Percentiles rank a stretch among this genome's conserved stretches.
Conservation (phyloP, 805 yeast species). For the Candida dajiaensis region DNA sequence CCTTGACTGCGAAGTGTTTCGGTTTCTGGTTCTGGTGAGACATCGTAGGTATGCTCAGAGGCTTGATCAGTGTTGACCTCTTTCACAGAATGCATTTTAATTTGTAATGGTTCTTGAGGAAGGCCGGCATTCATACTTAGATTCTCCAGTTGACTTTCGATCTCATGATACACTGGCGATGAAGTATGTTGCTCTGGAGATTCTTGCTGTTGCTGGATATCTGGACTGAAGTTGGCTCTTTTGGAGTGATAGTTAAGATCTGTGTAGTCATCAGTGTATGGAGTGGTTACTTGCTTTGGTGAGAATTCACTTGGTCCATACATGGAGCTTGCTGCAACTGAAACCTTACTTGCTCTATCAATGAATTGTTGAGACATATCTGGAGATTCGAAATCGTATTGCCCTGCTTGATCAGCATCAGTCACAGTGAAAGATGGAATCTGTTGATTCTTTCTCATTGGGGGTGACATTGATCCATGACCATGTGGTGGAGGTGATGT, state of each 20-base stretch:
- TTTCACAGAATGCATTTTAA: constrained; percentile 13
- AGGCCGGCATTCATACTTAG: constrained; percentile 6
- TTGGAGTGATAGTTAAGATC: not conserved
- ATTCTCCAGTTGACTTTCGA: constrained; percentile 16
- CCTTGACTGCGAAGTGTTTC: not conserved
- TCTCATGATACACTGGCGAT: constrained; percentile 9
- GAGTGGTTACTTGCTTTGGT: constrained; percentile 1
- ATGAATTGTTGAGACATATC: not conserved
- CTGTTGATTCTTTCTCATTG: not conserved
- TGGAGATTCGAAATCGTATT: not conserved
- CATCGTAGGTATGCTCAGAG: not conserved
- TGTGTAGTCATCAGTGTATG: not conserved
- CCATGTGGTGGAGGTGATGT: not conserved
- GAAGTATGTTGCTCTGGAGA: not conserved
- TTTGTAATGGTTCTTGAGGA: constrained; percentile 6
- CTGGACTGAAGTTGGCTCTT: not conserved
- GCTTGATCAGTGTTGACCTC: constrained; percentile 2
- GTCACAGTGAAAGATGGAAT: constrained; percentile 9
- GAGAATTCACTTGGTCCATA: constrained; percentile 5
- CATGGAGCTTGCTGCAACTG: constrained; percentile 9
- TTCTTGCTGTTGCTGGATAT: not conserved
- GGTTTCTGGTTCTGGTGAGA: not conserved
- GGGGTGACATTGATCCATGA: not conserved
- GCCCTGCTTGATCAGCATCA: constrained; percentile 2
- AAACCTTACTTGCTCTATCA: constrained; percentile 2